These are phyloP conservation scores for Drechslera avenae DNA, from an alignment of 2,329 filamentous ascomycete genomes.

Conservation along the genomic window DNA sequence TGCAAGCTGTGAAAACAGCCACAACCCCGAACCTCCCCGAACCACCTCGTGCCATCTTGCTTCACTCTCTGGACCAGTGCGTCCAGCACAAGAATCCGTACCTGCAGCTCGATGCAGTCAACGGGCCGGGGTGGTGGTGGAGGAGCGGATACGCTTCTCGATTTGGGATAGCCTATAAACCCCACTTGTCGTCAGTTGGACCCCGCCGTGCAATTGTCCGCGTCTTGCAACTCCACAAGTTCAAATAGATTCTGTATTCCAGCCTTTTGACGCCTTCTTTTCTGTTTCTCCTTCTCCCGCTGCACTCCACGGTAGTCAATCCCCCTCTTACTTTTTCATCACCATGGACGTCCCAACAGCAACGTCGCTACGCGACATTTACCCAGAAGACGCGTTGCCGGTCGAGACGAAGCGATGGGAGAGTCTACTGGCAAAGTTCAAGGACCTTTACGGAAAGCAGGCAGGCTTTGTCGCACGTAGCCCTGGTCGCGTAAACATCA, in stretches of 20 bases:
- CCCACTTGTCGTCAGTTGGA: conserved; percentile 27
- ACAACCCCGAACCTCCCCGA: too few species aligned
- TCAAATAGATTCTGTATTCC: conserved; percentile 15
- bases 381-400: conserved; percentile 72
- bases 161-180: conserved; percentile 27
- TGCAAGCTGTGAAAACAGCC: too few species aligned
- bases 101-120: conserved; percentile 24
- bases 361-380: conserved; percentile 78
- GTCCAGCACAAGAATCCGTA: conserved; percentile 11
- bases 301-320: neutral
- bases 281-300: conserved; percentile 3
- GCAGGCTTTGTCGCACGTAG: conserved; percentile 86
- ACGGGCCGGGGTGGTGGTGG: conserved; percentile 15
- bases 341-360: conserved; percentile 70
- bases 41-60: too few species aligned
- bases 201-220: conserved; percentile 27
- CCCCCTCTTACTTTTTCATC: neutral
- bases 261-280: neutral
- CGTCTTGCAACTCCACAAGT: conserved; percentile 25
- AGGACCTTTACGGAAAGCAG: conserved; percentile 68
- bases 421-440: conserved; percentile 72
- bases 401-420: conserved; percentile 77
- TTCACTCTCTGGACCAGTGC: neutral
- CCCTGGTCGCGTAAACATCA: conserved; percentile 95
- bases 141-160: conserved; percentile 24